phyloP scores from a whole-genome alignment of 495 filamentous ascomycete genomes.

The Extremus antarcticus region DNA sequence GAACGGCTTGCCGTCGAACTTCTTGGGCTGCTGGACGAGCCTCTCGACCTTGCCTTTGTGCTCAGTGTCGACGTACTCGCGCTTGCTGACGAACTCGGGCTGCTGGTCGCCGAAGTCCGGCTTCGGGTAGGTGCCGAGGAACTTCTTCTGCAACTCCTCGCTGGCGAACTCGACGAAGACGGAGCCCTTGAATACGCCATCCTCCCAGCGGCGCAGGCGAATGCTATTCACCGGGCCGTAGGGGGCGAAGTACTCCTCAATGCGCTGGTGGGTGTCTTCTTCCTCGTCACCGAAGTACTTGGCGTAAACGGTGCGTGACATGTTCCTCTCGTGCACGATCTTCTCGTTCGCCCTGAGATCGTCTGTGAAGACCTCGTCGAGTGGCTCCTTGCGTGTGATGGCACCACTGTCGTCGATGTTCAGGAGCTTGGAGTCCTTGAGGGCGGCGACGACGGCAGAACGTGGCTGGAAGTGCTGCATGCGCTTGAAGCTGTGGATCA shows the following conservation, averaged over 20 bases:
- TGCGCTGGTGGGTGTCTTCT: constrained; percentile 71
- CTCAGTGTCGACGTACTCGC: constrained; percentile 74
- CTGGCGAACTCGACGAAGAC: constrained; percentile 84
- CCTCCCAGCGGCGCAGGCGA: constrained; percentile 66
- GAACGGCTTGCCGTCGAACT: constrained; percentile 5
- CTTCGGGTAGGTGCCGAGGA: constrained; percentile 67
- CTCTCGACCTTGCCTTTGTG: constrained; percentile 63
- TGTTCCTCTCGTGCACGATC: constrained; percentile 48
- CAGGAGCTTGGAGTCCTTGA: constrained; percentile 60
- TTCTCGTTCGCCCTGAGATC: constrained; percentile 36
- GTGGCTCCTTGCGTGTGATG: constrained; percentile 69
- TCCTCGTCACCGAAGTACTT: constrained; percentile 86
- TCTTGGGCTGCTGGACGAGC: constrained; percentile 41
- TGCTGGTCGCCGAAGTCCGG: constrained; percentile 55
- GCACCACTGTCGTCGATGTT: constrained; percentile 49
- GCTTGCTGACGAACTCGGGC: constrained; percentile 72
- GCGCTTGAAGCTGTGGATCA: constrained; percentile 76
- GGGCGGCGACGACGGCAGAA: constrained; percentile 66
- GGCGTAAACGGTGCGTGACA: constrained; percentile 55
- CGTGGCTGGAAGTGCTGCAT: constrained; percentile 87
- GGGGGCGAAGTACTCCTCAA: constrained; percentile 80
- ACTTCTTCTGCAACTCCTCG: constrained; percentile 62
- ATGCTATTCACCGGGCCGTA: constrained; percentile 73
- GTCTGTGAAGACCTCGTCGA: constrained; percentile 39
- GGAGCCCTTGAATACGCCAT: constrained; percentile 71